Base-by-base conservation (phyloP, 164 flowering plant species). In the Brasenia schreberi region DNA sequence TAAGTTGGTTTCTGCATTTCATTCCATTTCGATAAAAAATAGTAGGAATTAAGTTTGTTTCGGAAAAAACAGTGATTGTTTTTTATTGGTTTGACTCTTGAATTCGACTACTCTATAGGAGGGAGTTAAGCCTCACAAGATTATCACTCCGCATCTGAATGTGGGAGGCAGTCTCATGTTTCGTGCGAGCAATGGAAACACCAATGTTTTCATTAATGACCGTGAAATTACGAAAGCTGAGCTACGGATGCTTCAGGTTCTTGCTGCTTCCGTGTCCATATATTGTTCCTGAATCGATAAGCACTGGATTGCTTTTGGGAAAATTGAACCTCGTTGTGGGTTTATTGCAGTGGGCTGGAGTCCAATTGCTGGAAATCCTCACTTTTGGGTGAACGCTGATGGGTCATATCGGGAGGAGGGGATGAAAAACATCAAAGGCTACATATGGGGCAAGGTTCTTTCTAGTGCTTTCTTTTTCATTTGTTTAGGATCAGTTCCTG, bases 401-500 rank as follows among this genome's bases (percentile, higher is more conserved):
- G 98, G 98, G 14, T 89, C 97, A 39, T 91, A 89, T 73, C 88
- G 80, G 74, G 98, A 94, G 71, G 97, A 94, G 76, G 98, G 98
- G 56, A 96, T 89, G 72, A 87, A 87, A 78, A 94, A 89, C 68
- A 81, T 89, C 11, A 94, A 77, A 78, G 97, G 98, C 19, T 81
- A 83, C 74, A 82, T 94, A 18, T 94, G 98, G 98, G 90, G 89
- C 73, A 94, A 91, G 91, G 98, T 94, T 42, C 65, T 74, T 6
- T 74, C 63, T 18, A 19, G 18, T 33, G 49, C 63, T 19, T 7
- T 11, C 53, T 44, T 16, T 59, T 66, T 49, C 53, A 49, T 49
- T 14, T 2, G 0, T 49, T 49, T 49, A 9, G 16, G 16, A 5
- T 49, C 56, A 9, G 4, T 14, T 49, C 56, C 16, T 49, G 4